Conservation (phyloP, 2,329 filamentous ascomycete genomes). For the Orbilia blumenaviensis region DNA sequence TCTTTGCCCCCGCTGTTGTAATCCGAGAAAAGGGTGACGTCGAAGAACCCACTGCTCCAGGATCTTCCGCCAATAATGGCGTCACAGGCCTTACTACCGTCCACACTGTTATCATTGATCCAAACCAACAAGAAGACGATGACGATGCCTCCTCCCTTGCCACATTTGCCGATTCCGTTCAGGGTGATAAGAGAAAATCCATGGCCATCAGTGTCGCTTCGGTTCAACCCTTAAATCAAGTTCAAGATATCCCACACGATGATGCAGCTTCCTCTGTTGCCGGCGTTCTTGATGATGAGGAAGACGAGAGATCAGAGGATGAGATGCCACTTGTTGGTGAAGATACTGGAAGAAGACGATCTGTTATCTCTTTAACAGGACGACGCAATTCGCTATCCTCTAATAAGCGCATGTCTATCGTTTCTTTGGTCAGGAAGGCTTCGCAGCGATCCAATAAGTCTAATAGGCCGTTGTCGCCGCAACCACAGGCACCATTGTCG, state of each 20-base stretch:
- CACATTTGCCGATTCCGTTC: constrained; percentile 64
- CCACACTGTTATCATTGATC: constrained; percentile 51
- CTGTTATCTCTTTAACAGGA: constrained; percentile 21
- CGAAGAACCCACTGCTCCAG: constrained; percentile 15
- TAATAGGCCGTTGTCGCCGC: constrained; percentile 5
- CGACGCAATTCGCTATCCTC: constrained; percentile 47
- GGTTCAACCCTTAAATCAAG: constrained; percentile 58
- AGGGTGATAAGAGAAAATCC: constrained; percentile 44
- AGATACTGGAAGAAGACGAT: constrained; percentile 27
- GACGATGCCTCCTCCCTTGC: constrained; percentile 74
- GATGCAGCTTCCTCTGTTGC: constrained; percentile 64
- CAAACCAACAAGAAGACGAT: constrained; percentile 63
- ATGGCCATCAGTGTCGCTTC: constrained; percentile 59
- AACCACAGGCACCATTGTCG: background rate
- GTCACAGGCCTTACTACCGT: constrained; percentile 34
- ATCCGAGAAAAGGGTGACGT: constrained; percentile 51
- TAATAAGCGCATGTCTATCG: constrained; percentile 31
- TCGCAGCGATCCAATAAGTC: constrained; percentile 48
- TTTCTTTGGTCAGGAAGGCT: constrained; percentile 30
- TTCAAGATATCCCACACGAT: constrained; percentile 59
- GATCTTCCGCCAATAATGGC: constrained; percentile 18
- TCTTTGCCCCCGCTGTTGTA: constrained; percentile 46
- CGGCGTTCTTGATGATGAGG: constrained; percentile 70
- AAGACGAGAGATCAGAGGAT: constrained; percentile 64
- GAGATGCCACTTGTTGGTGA: constrained; percentile 53